phyloP scores from a whole-genome alignment of 2,329 filamentous ascomycete genomes.

The Aspergillus transmontanensis region DNA sequence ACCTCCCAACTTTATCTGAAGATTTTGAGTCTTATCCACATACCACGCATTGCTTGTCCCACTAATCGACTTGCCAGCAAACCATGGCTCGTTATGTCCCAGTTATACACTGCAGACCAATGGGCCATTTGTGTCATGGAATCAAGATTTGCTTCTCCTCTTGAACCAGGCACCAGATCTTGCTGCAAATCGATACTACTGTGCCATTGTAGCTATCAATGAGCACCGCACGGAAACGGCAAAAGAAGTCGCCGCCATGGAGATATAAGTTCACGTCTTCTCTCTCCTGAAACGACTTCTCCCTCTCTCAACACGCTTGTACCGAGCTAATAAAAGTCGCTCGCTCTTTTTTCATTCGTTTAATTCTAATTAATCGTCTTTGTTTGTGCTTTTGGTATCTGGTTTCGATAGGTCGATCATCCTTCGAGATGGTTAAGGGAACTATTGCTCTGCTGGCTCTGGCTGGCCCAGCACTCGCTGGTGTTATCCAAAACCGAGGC shows the following conservation, averaged over 20 bases:
- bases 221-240: slow-evolving; percentile 19
- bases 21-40: slow-evolving; percentile 4
- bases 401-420: slow-evolving; percentile 18
- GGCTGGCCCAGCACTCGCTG: slow-evolving; percentile 38
- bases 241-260: slow-evolving; percentile 4
- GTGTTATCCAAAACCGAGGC: slow-evolving; percentile 27
- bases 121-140: slow-evolving; percentile 4
- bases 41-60: slow-evolving; percentile 10
- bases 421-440: slow-evolving; percentile 38
- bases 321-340: slow-evolving; percentile 20
- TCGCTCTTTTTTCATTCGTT: slow-evolving; percentile 30
- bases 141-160: slow-evolving; percentile 13
- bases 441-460: slow-evolving; percentile 39
- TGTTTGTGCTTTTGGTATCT: slow-evolving; percentile 19
- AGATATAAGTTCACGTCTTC: slow-evolving; percentile 31
- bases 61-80: slow-evolving; percentile 20
- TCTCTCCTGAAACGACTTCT: background rate
- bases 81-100: slow-evolving; percentile 19
- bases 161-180: slow-evolving; percentile 12
- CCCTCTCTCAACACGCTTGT: slow-evolving; percentile 10
- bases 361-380: slow-evolving; percentile 13
- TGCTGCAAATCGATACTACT: slow-evolving; percentile 30
- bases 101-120: slow-evolving; percentile 23
- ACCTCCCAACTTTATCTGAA: slow-evolving; percentile 18
- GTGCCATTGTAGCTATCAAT: slow-evolving; percentile 27